Percentiles rank a stretch among this genome's conserved stretches.
Conservation (phyloP, 306 rosid genomes). For the Fagus sylvatica region DNA sequence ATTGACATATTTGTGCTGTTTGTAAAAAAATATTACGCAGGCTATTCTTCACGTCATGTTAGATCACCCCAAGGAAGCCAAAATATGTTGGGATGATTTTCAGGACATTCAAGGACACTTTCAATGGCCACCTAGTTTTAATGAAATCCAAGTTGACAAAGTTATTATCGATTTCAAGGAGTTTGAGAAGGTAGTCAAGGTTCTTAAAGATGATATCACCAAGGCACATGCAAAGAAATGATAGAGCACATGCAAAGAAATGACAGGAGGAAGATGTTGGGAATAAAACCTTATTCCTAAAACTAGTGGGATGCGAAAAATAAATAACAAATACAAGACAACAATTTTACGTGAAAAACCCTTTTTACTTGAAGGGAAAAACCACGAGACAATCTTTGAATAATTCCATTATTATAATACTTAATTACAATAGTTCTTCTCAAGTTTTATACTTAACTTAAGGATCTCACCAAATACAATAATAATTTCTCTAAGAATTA, state of each 20-base stretch:
- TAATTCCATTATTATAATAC: too few relatives aligned
- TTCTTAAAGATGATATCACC: slow-evolving; percentile 23
- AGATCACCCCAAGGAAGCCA: background rate
- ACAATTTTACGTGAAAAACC: too few relatives aligned
- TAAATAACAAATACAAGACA: too few relatives aligned
- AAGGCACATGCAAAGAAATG: slow-evolving; percentile 1
- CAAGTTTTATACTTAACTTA: too few relatives aligned
- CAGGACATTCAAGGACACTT: background rate
- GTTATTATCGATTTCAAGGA: slow-evolving; percentile 9
- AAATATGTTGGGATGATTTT: slow-evolving; percentile 25
- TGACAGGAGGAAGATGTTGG: too few relatives aligned
- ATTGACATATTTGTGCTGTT: background rate
- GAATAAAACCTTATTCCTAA: too few relatives aligned
- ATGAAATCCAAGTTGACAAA: background rate
- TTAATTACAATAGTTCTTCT: too few relatives aligned
- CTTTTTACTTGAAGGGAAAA: too few relatives aligned
- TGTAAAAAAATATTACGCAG: slow-evolving; percentile 11
- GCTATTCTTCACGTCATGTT: slow-evolving; percentile 23
- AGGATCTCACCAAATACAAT: too few relatives aligned
- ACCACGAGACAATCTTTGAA: too few relatives aligned
- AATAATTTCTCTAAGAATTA: too few relatives aligned
- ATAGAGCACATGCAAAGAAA: background rate
- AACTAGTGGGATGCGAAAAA: too few relatives aligned
- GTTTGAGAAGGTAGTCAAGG: slow-evolving; percentile 25
- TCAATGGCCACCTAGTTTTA: background rate